Evolutionary conservation across 208 protist genomes (phyloP).

Genomic region (Trypanosoma boissoni): DNA sequence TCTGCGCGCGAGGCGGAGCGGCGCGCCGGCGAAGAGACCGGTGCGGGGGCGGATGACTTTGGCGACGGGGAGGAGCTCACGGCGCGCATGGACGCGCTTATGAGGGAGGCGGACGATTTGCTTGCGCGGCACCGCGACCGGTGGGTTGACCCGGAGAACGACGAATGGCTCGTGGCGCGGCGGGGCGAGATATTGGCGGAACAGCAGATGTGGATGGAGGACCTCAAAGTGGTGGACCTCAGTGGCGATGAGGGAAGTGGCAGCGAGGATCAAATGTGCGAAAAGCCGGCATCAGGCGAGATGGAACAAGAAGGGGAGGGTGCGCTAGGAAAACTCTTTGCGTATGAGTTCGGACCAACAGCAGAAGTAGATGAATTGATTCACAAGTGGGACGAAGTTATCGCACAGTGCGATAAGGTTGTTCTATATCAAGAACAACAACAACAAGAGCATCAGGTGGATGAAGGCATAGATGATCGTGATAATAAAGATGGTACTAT

Average conservation of each 20-base stretch:
- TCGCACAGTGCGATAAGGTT: conserved; percentile 17
- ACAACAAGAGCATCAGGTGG: too few relatives aligned
- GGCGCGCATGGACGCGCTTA: conserved; percentile 18
- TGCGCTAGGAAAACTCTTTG: conserved; percentile 33
- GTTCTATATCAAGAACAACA: too few relatives aligned
- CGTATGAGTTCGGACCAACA: conserved; percentile 56
- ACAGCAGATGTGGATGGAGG: conserved; percentile 16
- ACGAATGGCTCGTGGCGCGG: conserved; percentile 2
- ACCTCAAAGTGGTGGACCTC: conserved; percentile 2
- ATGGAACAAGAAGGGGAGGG: neutral
- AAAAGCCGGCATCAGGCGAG: neutral
- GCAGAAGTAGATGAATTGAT: conserved; percentile 24
- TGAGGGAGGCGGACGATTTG: conserved; percentile 28
- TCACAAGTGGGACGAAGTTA: conserved; percentile 32
- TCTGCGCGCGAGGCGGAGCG: too few relatives aligned
- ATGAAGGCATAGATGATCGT: too few relatives aligned
- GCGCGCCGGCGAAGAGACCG: neutral
- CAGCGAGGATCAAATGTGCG: neutral
- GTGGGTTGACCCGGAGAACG: conserved; percentile 18
- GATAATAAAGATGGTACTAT: too few relatives aligned
- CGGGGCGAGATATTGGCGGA: conserved; percentile 17
- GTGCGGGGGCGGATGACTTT: neutral
- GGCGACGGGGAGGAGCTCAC: conserved; percentile 12
- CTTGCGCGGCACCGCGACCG: conserved; percentile 14
- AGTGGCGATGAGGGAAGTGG: conserved; percentile 14